Evolutionary conservation across 2,329 filamentous ascomycete species (phyloP).

Genomic region (Verticillium dahliae): DNA sequence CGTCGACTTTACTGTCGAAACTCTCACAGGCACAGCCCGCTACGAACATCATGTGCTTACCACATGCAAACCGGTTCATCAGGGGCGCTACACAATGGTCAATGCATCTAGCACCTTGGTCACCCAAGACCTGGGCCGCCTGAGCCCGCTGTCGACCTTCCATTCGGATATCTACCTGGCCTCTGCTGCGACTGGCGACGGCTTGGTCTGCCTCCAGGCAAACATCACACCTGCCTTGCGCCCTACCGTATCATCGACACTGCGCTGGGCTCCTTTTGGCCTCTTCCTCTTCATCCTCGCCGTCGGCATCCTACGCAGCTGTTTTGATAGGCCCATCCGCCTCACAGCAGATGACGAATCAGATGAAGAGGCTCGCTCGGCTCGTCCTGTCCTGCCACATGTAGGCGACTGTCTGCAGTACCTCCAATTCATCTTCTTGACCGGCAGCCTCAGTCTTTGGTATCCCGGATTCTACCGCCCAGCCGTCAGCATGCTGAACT

Average conservation of each 20-base stretch:
- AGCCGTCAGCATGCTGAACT: slow-evolving; percentile 57
- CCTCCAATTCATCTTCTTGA: slow-evolving; percentile 68
- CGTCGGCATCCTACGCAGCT: slow-evolving; percentile 3
- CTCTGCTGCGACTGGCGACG: slow-evolving; percentile 1
- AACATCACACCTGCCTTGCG: slow-evolving; percentile 11
- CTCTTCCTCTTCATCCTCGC: slow-evolving; percentile 13
- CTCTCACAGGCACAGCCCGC: neutral
- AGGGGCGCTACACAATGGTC: neutral
- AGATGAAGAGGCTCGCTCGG: neutral
- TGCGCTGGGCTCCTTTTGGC: slow-evolving; percentile 10
- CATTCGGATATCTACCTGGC: slow-evolving; percentile 6
- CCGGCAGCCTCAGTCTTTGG: slow-evolving; percentile 60
- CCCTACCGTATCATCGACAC: slow-evolving; percentile 1
- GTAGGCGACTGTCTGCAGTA: slow-evolving; percentile 60
- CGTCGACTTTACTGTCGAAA: neutral
- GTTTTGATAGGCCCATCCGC: neutral
- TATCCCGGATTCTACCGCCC: slow-evolving; percentile 73
- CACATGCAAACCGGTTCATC: neutral
- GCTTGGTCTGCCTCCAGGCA: slow-evolving; percentile 8
- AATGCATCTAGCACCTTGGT: neutral
- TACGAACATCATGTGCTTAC: neutral
- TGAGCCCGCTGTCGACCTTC: slow-evolving; percentile 11
- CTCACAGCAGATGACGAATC: slow-evolving; percentile 4
- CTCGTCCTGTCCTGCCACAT: slow-evolving; percentile 10
- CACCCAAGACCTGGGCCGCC: slow-evolving; percentile 3